phyloP scores from a whole-genome alignment of 208 protist genomes.

The Trypanosoma avium region DNA sequence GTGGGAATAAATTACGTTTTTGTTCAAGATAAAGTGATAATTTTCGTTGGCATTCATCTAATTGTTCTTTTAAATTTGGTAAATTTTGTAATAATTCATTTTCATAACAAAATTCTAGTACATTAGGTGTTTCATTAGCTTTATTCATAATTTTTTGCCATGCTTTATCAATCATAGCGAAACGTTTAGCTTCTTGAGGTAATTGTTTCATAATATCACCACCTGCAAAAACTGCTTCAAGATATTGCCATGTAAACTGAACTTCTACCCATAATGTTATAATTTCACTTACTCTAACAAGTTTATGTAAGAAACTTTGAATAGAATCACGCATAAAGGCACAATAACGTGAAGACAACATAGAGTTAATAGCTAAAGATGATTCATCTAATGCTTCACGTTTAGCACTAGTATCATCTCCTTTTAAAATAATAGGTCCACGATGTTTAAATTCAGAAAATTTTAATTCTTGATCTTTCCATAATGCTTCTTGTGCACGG shows the following conservation, averaged over 20 bases:
- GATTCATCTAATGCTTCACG: conserved; percentile 95
- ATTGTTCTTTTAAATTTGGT: conserved; percentile 94
- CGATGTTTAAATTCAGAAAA: conserved; percentile 95
- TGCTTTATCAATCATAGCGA: conserved; percentile 96
- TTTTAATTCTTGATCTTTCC: conserved; percentile 92
- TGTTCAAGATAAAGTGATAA: conserved; percentile 97
- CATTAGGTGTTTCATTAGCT: conserved; percentile 93
- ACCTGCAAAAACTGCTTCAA: conserved; percentile 96
- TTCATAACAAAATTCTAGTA: conserved; percentile 95
- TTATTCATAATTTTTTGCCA: conserved; percentile 98
- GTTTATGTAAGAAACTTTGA: conserved; percentile 89
- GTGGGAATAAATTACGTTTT: conserved; percentile 97
- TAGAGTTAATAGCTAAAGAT: conserved; percentile 92
- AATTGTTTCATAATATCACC: conserved; percentile 97
- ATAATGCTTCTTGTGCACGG: conserved; percentile 85
- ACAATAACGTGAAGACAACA: conserved; percentile 93
- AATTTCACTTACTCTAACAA: conserved; percentile 91
- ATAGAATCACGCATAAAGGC: conserved; percentile 93
- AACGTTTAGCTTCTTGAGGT: conserved; percentile 96
- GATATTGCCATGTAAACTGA: conserved; percentile 96
- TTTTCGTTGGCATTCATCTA: conserved; percentile 97
- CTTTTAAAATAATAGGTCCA: conserved; percentile 93
- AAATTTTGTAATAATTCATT: conserved; percentile 95
- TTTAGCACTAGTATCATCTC: conserved; percentile 85
- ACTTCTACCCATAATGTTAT: conserved; percentile 93